phyloP scores from a whole-genome alignment of 768 basidiomycete genomes.

The Chlorophyllum brunneum region DNA sequence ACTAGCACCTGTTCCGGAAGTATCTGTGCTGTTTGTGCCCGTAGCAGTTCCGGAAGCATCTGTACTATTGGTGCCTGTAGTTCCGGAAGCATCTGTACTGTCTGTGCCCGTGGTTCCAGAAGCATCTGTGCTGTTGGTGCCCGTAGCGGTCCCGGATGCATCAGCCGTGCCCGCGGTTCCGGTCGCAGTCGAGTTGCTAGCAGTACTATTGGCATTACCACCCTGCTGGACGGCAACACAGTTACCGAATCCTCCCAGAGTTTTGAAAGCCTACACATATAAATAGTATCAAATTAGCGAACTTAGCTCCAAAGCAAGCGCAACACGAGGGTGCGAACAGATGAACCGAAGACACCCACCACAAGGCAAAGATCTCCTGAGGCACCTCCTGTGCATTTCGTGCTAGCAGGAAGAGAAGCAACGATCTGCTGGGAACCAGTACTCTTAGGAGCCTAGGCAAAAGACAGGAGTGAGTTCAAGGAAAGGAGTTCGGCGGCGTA shows the following conservation, averaged over 20 bases:
- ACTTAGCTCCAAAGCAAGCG: background rate
- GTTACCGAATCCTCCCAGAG: conserved; percentile 50
- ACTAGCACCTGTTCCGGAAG: conserved; percentile 9
- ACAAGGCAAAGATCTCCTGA: conserved; percentile 44
- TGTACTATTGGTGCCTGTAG: too few relatives aligned
- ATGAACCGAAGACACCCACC: conserved; percentile 23
- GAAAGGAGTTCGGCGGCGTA: background rate
- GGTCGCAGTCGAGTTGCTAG: background rate
- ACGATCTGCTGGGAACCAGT: conserved; percentile 36
- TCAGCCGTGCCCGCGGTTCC: conserved; percentile 7
- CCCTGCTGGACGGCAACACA: conserved; percentile 46
- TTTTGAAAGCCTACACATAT: conserved; percentile 47
- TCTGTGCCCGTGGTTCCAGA: conserved; percentile 13
- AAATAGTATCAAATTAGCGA: background rate
- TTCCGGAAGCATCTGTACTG: too few relatives aligned
- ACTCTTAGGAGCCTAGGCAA: conserved; percentile 31
- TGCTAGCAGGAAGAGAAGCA: conserved; percentile 44
- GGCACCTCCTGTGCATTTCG: conserved; percentile 47
- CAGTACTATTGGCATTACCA: conserved; percentile 9
- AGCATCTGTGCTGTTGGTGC: background rate
- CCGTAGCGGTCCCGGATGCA: conserved; percentile 9
- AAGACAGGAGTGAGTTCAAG: background rate
- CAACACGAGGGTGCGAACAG: too few relatives aligned
- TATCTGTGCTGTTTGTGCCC: background rate
- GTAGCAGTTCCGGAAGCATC: conserved; percentile 14